phyloP scores from a whole-genome alignment of 139 green algal species.

The Micractinium sp. region DNA sequence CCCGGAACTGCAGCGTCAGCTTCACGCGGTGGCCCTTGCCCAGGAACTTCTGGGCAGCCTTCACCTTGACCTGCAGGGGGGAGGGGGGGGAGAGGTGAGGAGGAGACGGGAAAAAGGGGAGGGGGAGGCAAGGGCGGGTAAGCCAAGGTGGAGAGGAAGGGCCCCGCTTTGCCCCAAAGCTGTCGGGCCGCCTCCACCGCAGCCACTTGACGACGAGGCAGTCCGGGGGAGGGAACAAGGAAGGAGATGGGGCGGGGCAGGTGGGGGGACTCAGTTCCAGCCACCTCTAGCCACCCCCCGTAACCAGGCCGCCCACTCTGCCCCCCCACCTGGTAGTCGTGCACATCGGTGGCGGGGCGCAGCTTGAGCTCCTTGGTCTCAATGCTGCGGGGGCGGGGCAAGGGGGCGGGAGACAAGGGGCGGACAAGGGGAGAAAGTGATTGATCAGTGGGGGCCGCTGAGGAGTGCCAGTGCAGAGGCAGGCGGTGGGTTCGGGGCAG shows the following conservation, averaged over 20 bases:
- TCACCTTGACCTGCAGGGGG: conserved; percentile 46
- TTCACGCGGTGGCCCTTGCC: conserved; percentile 84
- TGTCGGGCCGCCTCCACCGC: no score
- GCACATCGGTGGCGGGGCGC: conserved; percentile 78
- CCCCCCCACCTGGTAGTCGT: conserved; percentile 71
- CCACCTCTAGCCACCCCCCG: neutral
- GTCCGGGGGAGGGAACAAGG: no score
- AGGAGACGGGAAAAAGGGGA: no score
- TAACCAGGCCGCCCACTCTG: neutral
- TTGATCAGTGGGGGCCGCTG: neutral
- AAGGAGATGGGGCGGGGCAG: no score
- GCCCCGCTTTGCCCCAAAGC: no score
- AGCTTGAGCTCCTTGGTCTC: conserved; percentile 89
- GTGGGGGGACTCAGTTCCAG: no score
- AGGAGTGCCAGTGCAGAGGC: neutral
- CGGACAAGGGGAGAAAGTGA: neutral
- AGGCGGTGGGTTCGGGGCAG: no score
- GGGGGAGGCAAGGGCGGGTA: no score
- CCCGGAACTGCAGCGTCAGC: conserved; percentile 73
- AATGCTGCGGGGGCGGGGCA: neutral
- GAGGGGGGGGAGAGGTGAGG: neutral
- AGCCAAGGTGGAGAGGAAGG: no score
- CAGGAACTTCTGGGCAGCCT: conserved; percentile 75
- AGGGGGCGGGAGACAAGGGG: neutral
- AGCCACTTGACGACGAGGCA: no score